phyloP scores from a whole-genome alignment of 2,329 filamentous ascomycete species.

The Emmonsiellopsis sp. region DNA sequence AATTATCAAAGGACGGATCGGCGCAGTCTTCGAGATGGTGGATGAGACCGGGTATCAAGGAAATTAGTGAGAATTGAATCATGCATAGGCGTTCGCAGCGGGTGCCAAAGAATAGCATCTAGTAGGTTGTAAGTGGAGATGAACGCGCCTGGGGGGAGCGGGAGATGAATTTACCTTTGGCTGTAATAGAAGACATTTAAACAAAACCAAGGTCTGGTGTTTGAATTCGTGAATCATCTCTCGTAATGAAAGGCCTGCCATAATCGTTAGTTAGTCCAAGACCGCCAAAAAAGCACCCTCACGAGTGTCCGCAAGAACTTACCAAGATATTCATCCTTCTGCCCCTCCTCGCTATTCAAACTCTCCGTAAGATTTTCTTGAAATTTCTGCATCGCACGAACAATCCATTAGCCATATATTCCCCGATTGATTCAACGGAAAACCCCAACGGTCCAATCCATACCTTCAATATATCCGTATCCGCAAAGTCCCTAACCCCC shows the following conservation, averaged over 20 bases:
- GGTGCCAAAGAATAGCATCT: conserved; percentile 99
- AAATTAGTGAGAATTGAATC: conserved; percentile 95
- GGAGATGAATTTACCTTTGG: conserved; percentile 59
- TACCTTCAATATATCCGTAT: conserved; percentile 74
- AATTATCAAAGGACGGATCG: conserved; percentile 80
- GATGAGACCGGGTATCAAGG: conserved; percentile 85
- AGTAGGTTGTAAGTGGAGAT: conserved; percentile 4
- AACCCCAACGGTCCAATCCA: conserved; percentile 8
- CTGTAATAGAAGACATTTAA: conserved; percentile 89
- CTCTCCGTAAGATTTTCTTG: conserved; percentile 69
- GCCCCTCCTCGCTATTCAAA: conserved; percentile 54
- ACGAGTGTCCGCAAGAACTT: conserved; percentile 29
- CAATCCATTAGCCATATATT: conserved; percentile 15
- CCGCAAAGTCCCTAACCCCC: conserved; percentile 62
- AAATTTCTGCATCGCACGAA: conserved; percentile 51
- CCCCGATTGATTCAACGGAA: neutral
- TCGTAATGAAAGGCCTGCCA: conserved; percentile 58
- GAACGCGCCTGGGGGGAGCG: neutral
- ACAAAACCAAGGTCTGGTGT: conserved; percentile 83
- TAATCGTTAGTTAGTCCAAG: conserved; percentile 3
- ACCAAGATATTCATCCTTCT: conserved; percentile 80
- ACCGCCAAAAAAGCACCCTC: neutral
- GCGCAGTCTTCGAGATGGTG: conserved; percentile 90
- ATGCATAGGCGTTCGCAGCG: conserved; percentile 92
- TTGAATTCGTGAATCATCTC: conserved; percentile 92